A percentile compares a stretch with the other conserved stretches of the same genome.
Conservation (phyloP, 2,329 filamentous ascomycete genomes). For the Escovopsis sp. region DNA sequence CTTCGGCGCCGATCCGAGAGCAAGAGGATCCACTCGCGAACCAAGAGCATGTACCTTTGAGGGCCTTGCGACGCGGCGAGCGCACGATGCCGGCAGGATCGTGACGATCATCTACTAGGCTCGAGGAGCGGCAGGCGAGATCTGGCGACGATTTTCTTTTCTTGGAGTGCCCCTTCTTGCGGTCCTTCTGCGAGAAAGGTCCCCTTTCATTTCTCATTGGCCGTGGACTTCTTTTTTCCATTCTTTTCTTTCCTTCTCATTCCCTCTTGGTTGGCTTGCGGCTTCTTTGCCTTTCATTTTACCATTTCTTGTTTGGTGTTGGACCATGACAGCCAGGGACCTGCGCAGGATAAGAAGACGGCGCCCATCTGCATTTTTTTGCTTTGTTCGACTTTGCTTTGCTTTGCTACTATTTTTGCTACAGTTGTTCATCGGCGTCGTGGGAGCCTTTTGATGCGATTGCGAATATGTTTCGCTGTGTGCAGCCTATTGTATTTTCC, state of each 20-base stretch:
- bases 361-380: slow-evolving; percentile 1
- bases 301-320: slow-evolving; percentile 2
- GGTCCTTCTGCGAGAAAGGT: no score
- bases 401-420: slow-evolving; percentile 5
- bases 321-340: slow-evolving; percentile 4
- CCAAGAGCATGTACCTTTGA: slow-evolving; percentile 42
- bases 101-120: not conserved
- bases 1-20: slow-evolving; percentile 38
- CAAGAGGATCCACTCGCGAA: slow-evolving; percentile 36
- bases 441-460: slow-evolving; percentile 5
- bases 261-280: not conserved
- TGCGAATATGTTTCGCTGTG: slow-evolving; percentile 3
- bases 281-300: slow-evolving; percentile 4
- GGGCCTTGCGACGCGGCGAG: slow-evolving; percentile 1
- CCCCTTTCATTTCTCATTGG: no score
- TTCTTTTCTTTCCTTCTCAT: no score
- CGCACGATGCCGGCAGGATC: not conserved
- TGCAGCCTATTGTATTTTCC: slow-evolving; percentile 1
- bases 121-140: not conserved
- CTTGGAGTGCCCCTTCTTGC: no score
- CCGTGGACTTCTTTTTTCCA: not conserved
- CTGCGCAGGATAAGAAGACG: slow-evolving; percentile 2
- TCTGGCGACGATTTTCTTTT: not conserved
- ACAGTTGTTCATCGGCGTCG: slow-evolving; percentile 5
- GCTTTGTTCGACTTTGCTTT: not conserved